These are phyloP conservation scores for Penicillium sclerotigenum DNA, from an alignment of 2,329 filamentous ascomycete genomes.

Conservation along the genomic window DNA sequence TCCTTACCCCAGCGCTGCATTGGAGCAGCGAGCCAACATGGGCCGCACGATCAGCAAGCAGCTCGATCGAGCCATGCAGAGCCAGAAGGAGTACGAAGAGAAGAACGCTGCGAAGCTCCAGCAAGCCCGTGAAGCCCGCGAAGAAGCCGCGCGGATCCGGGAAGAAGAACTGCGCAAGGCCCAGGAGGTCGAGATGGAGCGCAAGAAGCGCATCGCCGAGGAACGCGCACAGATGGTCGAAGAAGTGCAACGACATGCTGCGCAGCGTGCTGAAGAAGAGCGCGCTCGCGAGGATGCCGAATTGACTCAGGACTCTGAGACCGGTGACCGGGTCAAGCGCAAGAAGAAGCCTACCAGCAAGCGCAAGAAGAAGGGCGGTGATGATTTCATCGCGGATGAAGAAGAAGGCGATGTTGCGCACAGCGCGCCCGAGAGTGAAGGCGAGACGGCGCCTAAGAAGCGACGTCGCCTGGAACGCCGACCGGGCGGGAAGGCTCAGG, in stretches of 20 bases:
- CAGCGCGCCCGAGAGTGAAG: constrained; percentile 37
- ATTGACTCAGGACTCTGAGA: constrained; percentile 76
- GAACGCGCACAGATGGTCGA: constrained; percentile 80
- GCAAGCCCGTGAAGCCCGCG: constrained; percentile 73
- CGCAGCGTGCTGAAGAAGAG: constrained; percentile 69
- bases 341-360: constrained; percentile 58
- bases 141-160: constrained; percentile 72
- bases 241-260: constrained; percentile 68
- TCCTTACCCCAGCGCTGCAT: constrained; percentile 84
- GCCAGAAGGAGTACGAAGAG: constrained; percentile 86
- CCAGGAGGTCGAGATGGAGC: constrained; percentile 67
- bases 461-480: constrained; percentile 59
- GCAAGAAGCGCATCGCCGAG: constrained; percentile 76
- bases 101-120: constrained; percentile 86
- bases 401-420: constrained; percentile 41
- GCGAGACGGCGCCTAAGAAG: constrained; percentile 51
- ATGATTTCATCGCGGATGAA: constrained; percentile 39
- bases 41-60: constrained; percentile 92
- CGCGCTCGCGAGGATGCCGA: constrained; percentile 68
- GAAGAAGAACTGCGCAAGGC: constrained; percentile 71
- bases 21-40: constrained; percentile 97
- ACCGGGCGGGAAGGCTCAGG: constrained; percentile 37
- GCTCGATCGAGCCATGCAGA: constrained; percentile 77
- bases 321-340: constrained; percentile 74
- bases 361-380: constrained; percentile 59